Conservation (phyloP, 2,329 filamentous ascomycete genomes). For the Corynespora cassiicola region DNA sequence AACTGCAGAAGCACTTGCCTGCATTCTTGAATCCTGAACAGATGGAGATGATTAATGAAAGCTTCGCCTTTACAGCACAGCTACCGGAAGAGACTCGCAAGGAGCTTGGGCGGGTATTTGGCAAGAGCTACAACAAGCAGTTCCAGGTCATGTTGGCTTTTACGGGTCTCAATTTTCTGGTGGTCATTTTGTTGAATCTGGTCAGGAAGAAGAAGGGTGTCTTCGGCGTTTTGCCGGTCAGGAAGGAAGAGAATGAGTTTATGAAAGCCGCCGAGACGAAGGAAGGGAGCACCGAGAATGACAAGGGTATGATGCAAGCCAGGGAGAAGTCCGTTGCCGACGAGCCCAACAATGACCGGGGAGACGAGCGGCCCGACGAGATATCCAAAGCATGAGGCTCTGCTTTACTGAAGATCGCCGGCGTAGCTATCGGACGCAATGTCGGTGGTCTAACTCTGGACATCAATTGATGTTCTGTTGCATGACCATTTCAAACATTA, state of each 20-base stretch:
- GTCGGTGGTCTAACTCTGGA: too few relatives aligned
- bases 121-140: conserved; percentile 38
- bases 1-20: conserved; percentile 19
- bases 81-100: conserved; percentile 21
- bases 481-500: too few relatives aligned
- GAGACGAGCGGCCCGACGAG: too few relatives aligned
- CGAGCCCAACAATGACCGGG: too few relatives aligned
- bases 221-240: conserved; percentile 25
- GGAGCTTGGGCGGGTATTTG: conserved; percentile 32
- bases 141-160: conserved; percentile 38
- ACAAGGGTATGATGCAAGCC: conserved; percentile 8
- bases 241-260: conserved; percentile 33
- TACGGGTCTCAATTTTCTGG: conserved; percentile 28
- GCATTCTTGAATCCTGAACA: conserved; percentile 28
- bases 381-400: too few relatives aligned
- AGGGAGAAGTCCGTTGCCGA: too few relatives aligned
- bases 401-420: too few relatives aligned
- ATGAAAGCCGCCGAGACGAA: conserved; percentile 13
- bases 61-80: conserved; percentile 17
- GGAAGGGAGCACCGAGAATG: conserved; percentile 3
- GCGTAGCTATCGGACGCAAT: too few relatives aligned
- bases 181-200: conserved; percentile 21
- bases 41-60: conserved; percentile 24
- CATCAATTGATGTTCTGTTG: too few relatives aligned
- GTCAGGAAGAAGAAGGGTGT: conserved; percentile 30